Conservation (phyloP, 305 asterid genomes). For the Fraxinus albicans region DNA sequence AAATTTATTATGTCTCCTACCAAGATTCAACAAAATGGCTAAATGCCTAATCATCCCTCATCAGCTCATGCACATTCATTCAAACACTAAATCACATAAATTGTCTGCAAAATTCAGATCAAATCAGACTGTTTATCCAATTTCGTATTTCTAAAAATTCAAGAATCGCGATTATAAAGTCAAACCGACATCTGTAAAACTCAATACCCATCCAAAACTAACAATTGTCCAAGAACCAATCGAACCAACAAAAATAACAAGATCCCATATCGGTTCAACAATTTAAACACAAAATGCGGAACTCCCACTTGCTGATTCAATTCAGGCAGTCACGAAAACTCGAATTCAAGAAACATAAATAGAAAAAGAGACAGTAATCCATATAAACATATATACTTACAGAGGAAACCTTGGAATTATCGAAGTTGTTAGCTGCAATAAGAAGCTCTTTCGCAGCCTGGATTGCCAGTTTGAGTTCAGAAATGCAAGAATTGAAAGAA, state of each 20-base stretch:
- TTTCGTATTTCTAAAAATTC: too few species aligned
- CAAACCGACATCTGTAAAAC: too few species aligned
- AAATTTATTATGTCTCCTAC: not conserved
- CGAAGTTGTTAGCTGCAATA: constrained; percentile 45
- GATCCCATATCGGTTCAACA: constrained; percentile 6
- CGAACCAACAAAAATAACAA: too few species aligned
- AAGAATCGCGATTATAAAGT: too few species aligned
- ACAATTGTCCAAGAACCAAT: too few species aligned
- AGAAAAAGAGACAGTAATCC: not conserved
- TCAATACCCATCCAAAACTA: too few species aligned
- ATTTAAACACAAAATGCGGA: constrained; percentile 15
- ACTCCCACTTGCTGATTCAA: not conserved
- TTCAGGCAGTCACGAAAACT: not conserved
- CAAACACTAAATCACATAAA: too few species aligned
- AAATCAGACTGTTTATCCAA: too few species aligned
- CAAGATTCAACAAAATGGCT: not conserved
- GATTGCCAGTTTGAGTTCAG: constrained; percentile 59
- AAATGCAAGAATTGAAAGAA: constrained; percentile 39
- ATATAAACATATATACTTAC: constrained; percentile 28
- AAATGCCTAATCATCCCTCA: not conserved
- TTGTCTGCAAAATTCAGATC: too few species aligned
- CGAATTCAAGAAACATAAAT: not conserved
- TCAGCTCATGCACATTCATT: not conserved
- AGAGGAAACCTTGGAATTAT: constrained; percentile 36
- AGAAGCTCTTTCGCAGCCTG: constrained; percentile 54